A percentile compares a stretch with the other conserved stretches of the same genome.
Evolutionary conservation across 2,329 filamentous ascomycete genomes (phyloP).

Genomic region (Camptophora hylomeconis): DNA sequence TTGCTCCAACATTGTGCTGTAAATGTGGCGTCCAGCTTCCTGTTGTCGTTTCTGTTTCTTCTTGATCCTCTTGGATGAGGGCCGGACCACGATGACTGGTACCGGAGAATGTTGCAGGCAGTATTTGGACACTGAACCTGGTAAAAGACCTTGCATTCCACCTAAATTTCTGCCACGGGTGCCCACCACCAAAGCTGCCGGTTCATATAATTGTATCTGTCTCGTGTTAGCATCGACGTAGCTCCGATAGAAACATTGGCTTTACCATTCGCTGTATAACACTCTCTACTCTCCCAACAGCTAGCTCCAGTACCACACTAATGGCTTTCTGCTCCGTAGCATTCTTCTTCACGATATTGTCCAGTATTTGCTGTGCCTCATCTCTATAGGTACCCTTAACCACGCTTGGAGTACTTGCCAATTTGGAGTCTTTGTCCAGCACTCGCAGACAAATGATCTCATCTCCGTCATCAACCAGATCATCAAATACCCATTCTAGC

Average conservation of each 20-base stretch:
- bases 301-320: slow-evolving; percentile 73
- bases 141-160: slow-evolving; percentile 73
- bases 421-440: slow-evolving; percentile 67
- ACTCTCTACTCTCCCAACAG: slow-evolving; percentile 76
- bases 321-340: slow-evolving; percentile 65
- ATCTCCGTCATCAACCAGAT: slow-evolving; percentile 85
- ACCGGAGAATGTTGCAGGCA: slow-evolving; percentile 88
- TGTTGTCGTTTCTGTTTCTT: slow-evolving; percentile 76
- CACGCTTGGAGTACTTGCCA: slow-evolving; percentile 46
- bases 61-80: slow-evolving; percentile 74
- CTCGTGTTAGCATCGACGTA: not conserved
- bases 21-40: slow-evolving; percentile 63
- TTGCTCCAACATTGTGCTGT: slow-evolving; percentile 63
- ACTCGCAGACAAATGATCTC: slow-evolving; percentile 85
- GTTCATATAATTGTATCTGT: slow-evolving; percentile 83
- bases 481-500: slow-evolving; percentile 81
- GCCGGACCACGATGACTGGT: slow-evolving; percentile 82
- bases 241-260: slow-evolving; percentile 4
- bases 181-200: slow-evolving; percentile 80
- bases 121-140: slow-evolving; percentile 86
- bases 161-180: slow-evolving; percentile 74
- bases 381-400: slow-evolving; percentile 60
- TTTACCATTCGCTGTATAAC: slow-evolving; percentile 82
- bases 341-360: slow-evolving; percentile 68
- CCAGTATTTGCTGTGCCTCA: slow-evolving; percentile 62